These are phyloP conservation scores for Vachellia pachyceras DNA, from an alignment of 306 rosid species.

Conservation along the genomic window DNA sequence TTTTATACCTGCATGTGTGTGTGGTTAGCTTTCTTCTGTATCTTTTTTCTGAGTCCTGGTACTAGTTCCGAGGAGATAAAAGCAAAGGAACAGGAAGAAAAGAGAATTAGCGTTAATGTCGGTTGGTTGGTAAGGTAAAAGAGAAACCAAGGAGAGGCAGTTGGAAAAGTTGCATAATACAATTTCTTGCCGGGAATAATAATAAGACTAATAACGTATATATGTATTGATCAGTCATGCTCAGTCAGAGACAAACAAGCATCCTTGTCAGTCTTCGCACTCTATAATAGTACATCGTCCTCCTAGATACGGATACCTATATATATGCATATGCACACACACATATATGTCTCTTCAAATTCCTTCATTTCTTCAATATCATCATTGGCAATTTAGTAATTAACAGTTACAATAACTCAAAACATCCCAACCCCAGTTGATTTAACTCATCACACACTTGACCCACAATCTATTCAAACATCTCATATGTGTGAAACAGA, in stretches of 20 bases:
- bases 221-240: slow-evolving; percentile 48
- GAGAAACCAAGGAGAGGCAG: slow-evolving; percentile 65
- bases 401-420: neutral
- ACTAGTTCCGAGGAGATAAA: slow-evolving; percentile 62
- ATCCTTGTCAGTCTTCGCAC: slow-evolving; percentile 56
- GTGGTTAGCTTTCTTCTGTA: neutral
- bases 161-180: slow-evolving; percentile 61
- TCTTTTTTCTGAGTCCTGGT: slow-evolving; percentile 8
- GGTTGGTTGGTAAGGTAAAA: slow-evolving; percentile 57
- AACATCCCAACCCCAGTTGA: neutral
- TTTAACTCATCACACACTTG: neutral
- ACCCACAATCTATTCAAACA: neutral
- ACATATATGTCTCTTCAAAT: slow-evolving; percentile 25
- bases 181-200: slow-evolving; percentile 69
- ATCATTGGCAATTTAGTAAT: neutral
- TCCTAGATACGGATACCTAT: neutral
- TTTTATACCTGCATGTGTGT: neutral
- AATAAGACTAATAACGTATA: slow-evolving; percentile 2
- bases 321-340: neutral
- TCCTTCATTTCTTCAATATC: neutral
- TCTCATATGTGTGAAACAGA: neutral
- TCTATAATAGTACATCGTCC: neutral
- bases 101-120: slow-evolving; percentile 54
- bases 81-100: slow-evolving; percentile 30
- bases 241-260: slow-evolving; percentile 59